Evolutionary conservation across 768 basidiomycete genomes (phyloP).

Genomic region (Chalciporus chontae): DNA sequence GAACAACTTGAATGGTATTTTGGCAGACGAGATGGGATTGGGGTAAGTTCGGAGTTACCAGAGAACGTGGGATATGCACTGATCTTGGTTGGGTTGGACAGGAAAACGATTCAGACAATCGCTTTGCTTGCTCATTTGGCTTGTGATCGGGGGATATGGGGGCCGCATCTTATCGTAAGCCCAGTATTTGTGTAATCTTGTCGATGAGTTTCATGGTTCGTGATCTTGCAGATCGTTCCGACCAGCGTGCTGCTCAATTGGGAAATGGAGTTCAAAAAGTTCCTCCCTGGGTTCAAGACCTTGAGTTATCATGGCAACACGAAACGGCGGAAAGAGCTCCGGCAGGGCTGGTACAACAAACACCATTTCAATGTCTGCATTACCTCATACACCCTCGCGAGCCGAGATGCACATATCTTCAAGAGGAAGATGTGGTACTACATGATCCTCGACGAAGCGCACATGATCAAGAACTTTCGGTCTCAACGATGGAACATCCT

Average conservation of each 20-base stretch:
- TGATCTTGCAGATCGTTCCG: slow-evolving; percentile 64
- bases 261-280: slow-evolving; percentile 97
- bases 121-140: slow-evolving; percentile 90
- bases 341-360: slow-evolving; percentile 88
- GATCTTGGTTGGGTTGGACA: slow-evolving; percentile 28
- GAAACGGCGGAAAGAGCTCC: slow-evolving; percentile 85
- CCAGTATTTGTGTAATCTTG: background rate
- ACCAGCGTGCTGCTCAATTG: slow-evolving; percentile 94
- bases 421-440: slow-evolving; percentile 94
- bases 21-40: slow-evolving; percentile 93
- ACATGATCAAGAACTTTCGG: slow-evolving; percentile 97
- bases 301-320: slow-evolving; percentile 88
- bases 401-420: slow-evolving; percentile 86
- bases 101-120: slow-evolving; percentile 97
- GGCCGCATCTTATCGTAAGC: slow-evolving; percentile 82
- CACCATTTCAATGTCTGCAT: slow-evolving; percentile 92
- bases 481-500: slow-evolving; percentile 92
- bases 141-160: slow-evolving; percentile 87
- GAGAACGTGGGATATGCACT: background rate
- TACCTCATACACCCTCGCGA: slow-evolving; percentile 91
- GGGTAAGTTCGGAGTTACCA: slow-evolving; percentile 52
- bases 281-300: slow-evolving; percentile 83
- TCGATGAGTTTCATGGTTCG: background rate
- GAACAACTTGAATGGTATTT: slow-evolving; percentile 77
- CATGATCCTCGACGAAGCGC: slow-evolving; percentile 93